Evolutionary conservation across 2,329 filamentous ascomycete genomes (phyloP), one percentile per base, ranked within the genome.

Genomic region (Neofusicoccum cordaticola): DNA sequence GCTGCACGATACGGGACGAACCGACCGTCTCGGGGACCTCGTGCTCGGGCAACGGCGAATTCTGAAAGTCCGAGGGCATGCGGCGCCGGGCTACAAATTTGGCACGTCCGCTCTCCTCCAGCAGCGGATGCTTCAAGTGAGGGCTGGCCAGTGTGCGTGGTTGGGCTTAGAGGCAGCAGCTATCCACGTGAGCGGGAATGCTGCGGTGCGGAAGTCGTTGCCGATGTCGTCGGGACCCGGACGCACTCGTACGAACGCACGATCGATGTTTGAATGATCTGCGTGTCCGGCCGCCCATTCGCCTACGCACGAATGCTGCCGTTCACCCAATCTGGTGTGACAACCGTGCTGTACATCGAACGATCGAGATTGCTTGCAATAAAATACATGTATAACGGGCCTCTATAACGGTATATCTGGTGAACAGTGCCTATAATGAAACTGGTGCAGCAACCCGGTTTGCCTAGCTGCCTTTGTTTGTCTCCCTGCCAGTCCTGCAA

Each of bases 361-460:
- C 27, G 27, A 31, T 53, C 45, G 51, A 41, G 51, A 27, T 35
- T 57, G 37, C 22, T 35, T 17, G 35, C 31, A 17, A 44, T 42
- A 27, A 22, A 44, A 19, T 13, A 42, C 12, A 5, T 9, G 19
- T 41, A 42, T 42, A 44, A 31, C 15, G 19, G 12, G 7, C 37
- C 8, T 42, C n/a, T 57, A 42, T 57, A 34, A 19, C 37, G 37
- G 52, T 42, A 22, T 56, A 7, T 17, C 19, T 11, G 37, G 37
- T 37, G 37, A 41, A 42, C 52, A 57, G 17, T 57, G 52, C 52
- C 52, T 57, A 42, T 42, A 42, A 19, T 41, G 52, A 57, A 57
- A 41, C 17, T 19, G 35, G 15, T 37, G 11, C 13, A 12, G 8
- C 34, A 39, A 17, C 17, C 12, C 11, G 52, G 52, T 31, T 41